Evolutionary conservation across 441 rosid species (phyloP), one percentile per base, ranked within the genome.

Genomic region (Syzygium malaccense): DNA sequence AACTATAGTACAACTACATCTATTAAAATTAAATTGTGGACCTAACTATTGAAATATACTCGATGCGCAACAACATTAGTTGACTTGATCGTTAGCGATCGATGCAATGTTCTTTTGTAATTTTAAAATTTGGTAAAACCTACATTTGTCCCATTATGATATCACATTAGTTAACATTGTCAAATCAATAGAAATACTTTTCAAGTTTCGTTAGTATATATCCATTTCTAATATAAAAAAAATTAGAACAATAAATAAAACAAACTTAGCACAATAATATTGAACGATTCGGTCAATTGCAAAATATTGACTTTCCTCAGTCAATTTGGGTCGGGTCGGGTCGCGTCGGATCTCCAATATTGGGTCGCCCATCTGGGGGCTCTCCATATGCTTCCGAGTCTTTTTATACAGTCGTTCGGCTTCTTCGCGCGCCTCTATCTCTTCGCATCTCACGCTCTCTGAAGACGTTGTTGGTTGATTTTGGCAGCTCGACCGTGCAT

Each of bases 351-450:
- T 19, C 28, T 68, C 45, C 3, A 25, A 0, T 33, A 1, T 68
- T 1, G 28, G 79, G 79, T 41, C 8, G 28, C 48, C 49, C 49
- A 8, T 33, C 28, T 68, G 26, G 48, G 48, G 28, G 32, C 15
- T 30, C 18, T 62, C 68, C 18, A n/a, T 6, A 9, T 20, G 3
- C 79, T 33, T 33, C 0, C 26, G 26, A 2, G 2, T 33, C 26
- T 33, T 33, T 68, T 33, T 2, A 13, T 62, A 10, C 3, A 4
- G 6, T 32, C 48, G 5, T 25, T 68, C 45, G 2, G 79, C 5
- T 32, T 33, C 45, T 0, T 20, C 14, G 45, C 48, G 14, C 45
- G 32, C 48, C 26, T 32, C 7, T 3, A 0, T 14, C 48, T 1
- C 25, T 33, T 8, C 48, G 25, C 5, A 9, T 66, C 25, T 68